Evolutionary conservation across 2,329 filamentous ascomycete genomes (phyloP).

Genomic region (Sclerotinia spermophila): DNA sequence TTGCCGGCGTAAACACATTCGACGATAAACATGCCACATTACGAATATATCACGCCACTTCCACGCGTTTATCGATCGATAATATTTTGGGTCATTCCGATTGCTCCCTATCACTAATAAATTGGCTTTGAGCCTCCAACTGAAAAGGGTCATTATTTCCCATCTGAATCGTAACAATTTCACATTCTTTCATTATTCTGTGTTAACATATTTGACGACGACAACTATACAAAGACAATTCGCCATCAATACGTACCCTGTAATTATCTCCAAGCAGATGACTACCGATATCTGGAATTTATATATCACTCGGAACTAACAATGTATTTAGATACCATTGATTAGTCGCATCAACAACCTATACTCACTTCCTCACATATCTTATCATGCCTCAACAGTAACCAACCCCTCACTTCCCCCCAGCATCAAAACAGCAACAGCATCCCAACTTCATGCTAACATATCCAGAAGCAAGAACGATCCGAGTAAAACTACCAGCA

Average conservation of each 20-base stretch:
- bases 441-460: neutral
- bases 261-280: neutral
- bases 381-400: constrained; percentile 5
- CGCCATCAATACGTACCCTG: neutral
- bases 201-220: neutral
- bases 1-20: neutral
- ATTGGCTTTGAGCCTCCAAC: neutral
- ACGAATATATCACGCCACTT: constrained; percentile 16
- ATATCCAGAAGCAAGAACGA: neutral
- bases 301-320: neutral
- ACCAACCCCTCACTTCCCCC: neutral
- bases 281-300: accelerated
- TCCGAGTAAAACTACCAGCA: accelerated
- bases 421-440: neutral
- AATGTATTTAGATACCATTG: neutral
- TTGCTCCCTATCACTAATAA: no score
- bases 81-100: neutral
- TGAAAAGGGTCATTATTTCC: neutral
- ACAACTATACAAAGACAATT: neutral
- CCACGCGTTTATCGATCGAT: neutral
- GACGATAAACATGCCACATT: constrained; percentile 10
- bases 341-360: neutral
- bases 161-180: neutral
- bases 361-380: neutral
- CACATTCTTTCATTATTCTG: neutral